These are phyloP conservation scores for Suillus subalutaceus DNA, from an alignment of 768 basidiomycete genomes.

Conservation along the genomic window DNA sequence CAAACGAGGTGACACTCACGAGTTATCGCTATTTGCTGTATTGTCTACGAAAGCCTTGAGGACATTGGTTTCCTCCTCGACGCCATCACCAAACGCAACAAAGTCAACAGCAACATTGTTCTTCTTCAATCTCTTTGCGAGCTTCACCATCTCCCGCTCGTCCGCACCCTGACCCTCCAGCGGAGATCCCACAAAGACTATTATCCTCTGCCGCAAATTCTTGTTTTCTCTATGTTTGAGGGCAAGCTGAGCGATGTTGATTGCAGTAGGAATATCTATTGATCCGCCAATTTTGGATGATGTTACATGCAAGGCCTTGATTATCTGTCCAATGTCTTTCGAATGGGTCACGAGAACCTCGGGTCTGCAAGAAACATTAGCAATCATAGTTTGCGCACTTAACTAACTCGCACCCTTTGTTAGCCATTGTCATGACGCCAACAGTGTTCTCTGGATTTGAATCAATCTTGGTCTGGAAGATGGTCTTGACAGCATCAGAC, in stretches of 20 bases:
- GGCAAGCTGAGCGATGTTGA: constrained; percentile 93
- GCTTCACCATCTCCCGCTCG: constrained; percentile 78
- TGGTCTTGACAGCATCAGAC: constrained; percentile 84
- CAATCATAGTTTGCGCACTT: constrained; percentile 4
- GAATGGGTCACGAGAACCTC: constrained; percentile 97
- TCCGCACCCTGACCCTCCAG: constrained; percentile 70
- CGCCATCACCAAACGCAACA: constrained; percentile 87
- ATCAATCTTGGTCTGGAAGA: constrained; percentile 92
- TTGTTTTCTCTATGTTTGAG: constrained; percentile 98
- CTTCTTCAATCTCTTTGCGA: constrained; percentile 98
- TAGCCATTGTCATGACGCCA: constrained; percentile 97
- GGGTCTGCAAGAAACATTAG: constrained; percentile 54
- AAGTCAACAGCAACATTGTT: constrained; percentile 97
- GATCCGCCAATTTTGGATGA: constrained; percentile 76
- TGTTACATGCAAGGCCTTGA: constrained; percentile 74
- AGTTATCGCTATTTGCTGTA: constrained; percentile 81
- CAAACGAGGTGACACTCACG: constrained; percentile 50
- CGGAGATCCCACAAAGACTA: constrained; percentile 93
- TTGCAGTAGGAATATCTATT: constrained; percentile 87
- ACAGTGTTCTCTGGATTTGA: constrained; percentile 98
- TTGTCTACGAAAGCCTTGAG: constrained; percentile 84
- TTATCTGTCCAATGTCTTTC: constrained; percentile 91
- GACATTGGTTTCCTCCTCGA: constrained; percentile 73
- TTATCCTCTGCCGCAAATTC: constrained; percentile 93
- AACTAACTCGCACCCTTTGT: constrained; percentile 71